Base-by-base conservation (phyloP, 495 filamentous ascomycete genomes). In the Hypoxylon trugodes region DNA sequence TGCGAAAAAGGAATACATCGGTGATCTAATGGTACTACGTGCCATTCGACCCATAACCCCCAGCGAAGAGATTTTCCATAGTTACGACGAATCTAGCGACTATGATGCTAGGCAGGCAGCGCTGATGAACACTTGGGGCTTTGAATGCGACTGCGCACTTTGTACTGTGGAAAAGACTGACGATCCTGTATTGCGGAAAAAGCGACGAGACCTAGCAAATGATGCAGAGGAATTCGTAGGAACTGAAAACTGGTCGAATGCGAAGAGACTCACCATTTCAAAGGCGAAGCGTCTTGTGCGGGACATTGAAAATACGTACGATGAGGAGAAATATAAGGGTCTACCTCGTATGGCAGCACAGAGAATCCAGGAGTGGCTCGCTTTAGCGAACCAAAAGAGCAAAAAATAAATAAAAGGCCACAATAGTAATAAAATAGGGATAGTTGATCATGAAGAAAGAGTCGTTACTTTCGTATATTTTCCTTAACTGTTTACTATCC, bases 1-100 rank as follows among this genome's bases (percentile, higher is more conserved):
- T 45, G 55, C 62, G 4, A 58, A 59, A 0, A 77, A 79, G 5
- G 71, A 77, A 1, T 84, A 82, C 66, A 77, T 85, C 37, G 81
- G 83, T 21, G 84, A 86, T 54, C 73, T 87, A 72, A 80, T 82
- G 73, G 69, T 85, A n/a, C 46, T 84, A 24, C 82, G 81, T 13
- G 83, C 84, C 0, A 69, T 69, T 0, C 58, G 63, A 10, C 59
- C 76, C 47, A 74, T 87, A 13, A 63, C 69, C 4, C 45, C 73
- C 1, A 74, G 77, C 46, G 78, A 79, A 7, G 83, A 86, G 57
- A 30, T 87, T 5, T 77, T 69, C 62, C 72, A 53, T 22, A 59
- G 46, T 49, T 58, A 38, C 15, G 47, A 9, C 49, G 54, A 5
- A 19, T 59, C 10, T 22, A 65, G 12, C 37, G 43, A 41, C 49